Base-by-base conservation (phyloP, 306 rosid genomes). In the Notholithocarpus densiflorus region DNA sequence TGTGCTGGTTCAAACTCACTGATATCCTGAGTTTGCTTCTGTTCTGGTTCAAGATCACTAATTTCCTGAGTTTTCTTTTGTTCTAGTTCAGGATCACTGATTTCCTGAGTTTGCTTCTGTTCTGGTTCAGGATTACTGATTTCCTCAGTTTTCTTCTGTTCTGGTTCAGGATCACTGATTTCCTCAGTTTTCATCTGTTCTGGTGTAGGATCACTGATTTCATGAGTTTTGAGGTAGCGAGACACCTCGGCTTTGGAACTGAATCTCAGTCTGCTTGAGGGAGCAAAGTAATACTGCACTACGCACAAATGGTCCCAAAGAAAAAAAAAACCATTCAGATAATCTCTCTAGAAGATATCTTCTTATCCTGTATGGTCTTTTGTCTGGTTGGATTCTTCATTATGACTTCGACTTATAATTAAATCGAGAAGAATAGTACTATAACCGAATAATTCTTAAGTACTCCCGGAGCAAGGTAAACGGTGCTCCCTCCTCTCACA, bases 281-380 rank as follows among this genome's bases (percentile, higher is more conserved):
- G 90, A 15, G 86, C 68, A 77, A 68, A 55, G 77, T 91, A 93
- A 75, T 79, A 92, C 97, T 92, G 97, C 89, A 86, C 74, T 57
- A 87, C 78, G 71, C 74, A 62, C 71, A 68, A 57, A 72, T 13
- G 56, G 79, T 60, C 32, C 45, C 45, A 40, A 40, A 8, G 45
- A 40, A 40, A 40, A 40, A 77, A 82, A 48, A 73, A 72, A 85
- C 14, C 77, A 73, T 51, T 32, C 62, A 71, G 72, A 76, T 68
- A 66, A 76, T 74, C 74, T 76, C 68, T 21, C 24, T 56, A 73
- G 61, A 52, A 56, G 37, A n/a, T n/a, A 27, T 48, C 75, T 84
- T 72, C 71, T 56, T 37, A 23, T 21, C 82, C 75, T 18, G 10
- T 8, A 48, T 6, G 13, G 51, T 23, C 62, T 23, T 65, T 64